Evolutionary conservation across 179 eudicot genomes (phyloP).

Genomic region (Beta lomatogona): DNA sequence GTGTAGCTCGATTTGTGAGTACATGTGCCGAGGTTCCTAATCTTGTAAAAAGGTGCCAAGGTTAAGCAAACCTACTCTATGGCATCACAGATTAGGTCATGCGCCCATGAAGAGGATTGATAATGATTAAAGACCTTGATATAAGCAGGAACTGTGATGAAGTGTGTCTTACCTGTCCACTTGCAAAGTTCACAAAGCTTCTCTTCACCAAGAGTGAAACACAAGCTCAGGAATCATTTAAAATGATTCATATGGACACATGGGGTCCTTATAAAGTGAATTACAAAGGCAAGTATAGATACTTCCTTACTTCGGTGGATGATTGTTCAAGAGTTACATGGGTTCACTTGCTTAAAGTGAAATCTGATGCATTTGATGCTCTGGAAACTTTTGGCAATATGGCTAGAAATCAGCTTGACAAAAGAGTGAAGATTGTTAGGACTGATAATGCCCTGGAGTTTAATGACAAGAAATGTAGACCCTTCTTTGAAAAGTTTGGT

Average conservation of each 20-base stretch:
- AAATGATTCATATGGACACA: neutral
- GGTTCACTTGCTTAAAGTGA: neutral
- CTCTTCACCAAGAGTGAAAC: neutral
- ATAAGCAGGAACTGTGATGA: no score
- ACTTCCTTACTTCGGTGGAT: no score
- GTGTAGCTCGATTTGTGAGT: neutral
- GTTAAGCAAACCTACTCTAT: neutral
- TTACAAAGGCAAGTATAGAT: no score
- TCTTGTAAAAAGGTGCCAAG: neutral
- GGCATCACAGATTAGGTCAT: neutral
- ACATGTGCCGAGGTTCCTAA: neutral
- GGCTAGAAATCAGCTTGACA: neutral
- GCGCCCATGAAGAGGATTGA: neutral
- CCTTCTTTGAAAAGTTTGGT: no score
- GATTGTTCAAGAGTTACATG: neutral
- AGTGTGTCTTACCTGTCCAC: neutral
- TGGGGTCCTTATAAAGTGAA: neutral
- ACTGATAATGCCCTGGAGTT: no score
- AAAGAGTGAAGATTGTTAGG: no score
- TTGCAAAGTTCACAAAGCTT: neutral
- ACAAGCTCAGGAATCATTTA: neutral
- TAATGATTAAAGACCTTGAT: no score
- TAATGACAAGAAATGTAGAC: no score
- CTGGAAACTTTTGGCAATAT: neutral
- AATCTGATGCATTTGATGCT: neutral